Evolutionary conservation across 225 moss, liverwort and hornwort species (phyloP), one percentile per base, ranked within the genome.

Genomic region (Pleurozium schreberi): DNA sequence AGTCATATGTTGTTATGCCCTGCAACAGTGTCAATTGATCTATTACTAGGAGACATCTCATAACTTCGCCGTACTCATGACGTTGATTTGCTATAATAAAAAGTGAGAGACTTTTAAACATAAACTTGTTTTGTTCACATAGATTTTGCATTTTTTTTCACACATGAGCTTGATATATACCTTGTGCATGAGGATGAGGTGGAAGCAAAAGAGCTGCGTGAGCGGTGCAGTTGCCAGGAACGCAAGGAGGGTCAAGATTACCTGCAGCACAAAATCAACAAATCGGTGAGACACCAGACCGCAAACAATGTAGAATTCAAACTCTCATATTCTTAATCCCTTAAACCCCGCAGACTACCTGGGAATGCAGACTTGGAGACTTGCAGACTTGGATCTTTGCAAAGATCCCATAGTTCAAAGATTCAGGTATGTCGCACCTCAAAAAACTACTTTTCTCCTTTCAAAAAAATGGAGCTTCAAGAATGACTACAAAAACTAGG

Each of bases 1-100:
- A 98, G 85, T 98, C 98, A 81, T 98, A 98, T 2, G 98, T 98
- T 50, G 96, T 96, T 40, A 98, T 96, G 20, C 98, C 98, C 98
- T 98, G 94, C 83, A 69, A 71, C 47, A 65, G 42, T 40, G n/a
- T 65, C 43, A 28, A 52, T 58, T 23, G 66, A 49, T 69, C 49
- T 22, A 38, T 18, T 57, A 80, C 34, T 66, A 28, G 21, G 57
- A 57, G 34, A 58, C 66, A 58, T 11, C 53, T 77, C 76, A n/a
- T 40, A 49, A 43, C 42, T 25, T 25, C 40, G 43, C 78, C 78
- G 43, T 22, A 50, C 30, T 60, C 28, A 20, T 31, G 63, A 52
- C 63, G 8, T 17, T 63, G 34, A 17, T 66, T 53, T 67, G 59
- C 47, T 47, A 8, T 47, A 58, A 20, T 68, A 42, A 3, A 8